phyloP scores from a whole-genome alignment of 2,329 filamentous ascomycete species.

The Fusarium coicis region DNA sequence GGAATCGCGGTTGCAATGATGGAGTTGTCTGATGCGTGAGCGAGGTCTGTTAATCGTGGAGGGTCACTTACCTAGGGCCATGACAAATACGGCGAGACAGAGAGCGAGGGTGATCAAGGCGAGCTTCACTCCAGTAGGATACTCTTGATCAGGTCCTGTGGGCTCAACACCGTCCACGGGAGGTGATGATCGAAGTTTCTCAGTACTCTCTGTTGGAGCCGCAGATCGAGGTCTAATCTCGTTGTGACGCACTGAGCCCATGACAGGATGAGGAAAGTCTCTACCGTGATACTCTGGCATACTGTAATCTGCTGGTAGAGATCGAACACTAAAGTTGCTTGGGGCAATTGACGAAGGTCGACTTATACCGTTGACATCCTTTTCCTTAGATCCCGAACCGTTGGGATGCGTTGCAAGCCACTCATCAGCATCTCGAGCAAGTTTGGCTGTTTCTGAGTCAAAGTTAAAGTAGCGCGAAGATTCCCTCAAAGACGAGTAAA shows the following conservation, averaged over 20 bases:
- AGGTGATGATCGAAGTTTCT: constrained; percentile 41
- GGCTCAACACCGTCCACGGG: neutral
- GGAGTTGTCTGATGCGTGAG: constrained; percentile 48
- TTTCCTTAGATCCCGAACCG: constrained; percentile 6
- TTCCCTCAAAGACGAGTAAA: constrained; percentile 38
- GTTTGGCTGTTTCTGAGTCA: constrained; percentile 36
- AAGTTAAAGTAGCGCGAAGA: constrained; percentile 42
- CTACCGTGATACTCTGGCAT: constrained; percentile 22
- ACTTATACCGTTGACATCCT: constrained; percentile 39
- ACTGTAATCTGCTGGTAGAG: constrained; percentile 28
- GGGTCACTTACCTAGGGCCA: constrained; percentile 50
- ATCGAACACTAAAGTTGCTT: constrained; percentile 38
- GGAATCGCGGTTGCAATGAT: constrained; percentile 59
- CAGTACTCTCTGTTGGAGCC: constrained; percentile 39
- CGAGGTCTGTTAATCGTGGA: neutral
- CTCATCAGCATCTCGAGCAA: constrained; percentile 35
- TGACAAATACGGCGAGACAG: constrained; percentile 54
- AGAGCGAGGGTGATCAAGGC: constrained; percentile 51
- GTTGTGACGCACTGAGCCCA: constrained; percentile 40
- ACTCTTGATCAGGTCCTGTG: constrained; percentile 21
- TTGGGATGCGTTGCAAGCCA: constrained; percentile 40
- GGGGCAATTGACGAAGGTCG: constrained; percentile 39
- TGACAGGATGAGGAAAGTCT: constrained; percentile 34
- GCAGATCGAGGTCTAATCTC: constrained; percentile 32
- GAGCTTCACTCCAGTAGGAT: constrained; percentile 44